Conservation (phyloP, 495 filamentous ascomycete genomes). For the Trichocladium antarcticum region DNA sequence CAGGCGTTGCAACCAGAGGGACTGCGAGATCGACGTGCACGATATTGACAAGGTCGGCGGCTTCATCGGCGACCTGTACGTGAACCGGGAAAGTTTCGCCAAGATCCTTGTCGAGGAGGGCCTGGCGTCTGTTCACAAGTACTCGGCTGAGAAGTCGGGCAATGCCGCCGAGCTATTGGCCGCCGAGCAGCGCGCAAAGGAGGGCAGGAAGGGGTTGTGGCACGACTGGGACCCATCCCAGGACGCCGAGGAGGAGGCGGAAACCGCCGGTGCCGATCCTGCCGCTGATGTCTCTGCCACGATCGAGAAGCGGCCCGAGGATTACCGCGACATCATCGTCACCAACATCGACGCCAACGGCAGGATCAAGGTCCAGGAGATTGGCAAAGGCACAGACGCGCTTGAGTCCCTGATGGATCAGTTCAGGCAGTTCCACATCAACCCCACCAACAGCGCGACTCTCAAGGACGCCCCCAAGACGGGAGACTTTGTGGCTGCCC, state of each 20-base stretch:
- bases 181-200: constrained; percentile 80
- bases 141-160: constrained; percentile 91
- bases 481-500: constrained; percentile 80
- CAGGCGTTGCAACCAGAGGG: constrained; percentile 79
- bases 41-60: constrained; percentile 92
- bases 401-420: constrained; percentile 76
- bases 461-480: constrained; percentile 73
- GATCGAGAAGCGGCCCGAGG: constrained; percentile 52
- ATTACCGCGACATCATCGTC: constrained; percentile 87
- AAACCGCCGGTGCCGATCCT: constrained; percentile 41
- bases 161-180: constrained; percentile 77
- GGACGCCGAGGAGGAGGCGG: constrained; percentile 49
- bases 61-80: constrained; percentile 89
- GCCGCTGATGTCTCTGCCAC: constrained; percentile 32
- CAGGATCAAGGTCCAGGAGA: constrained; percentile 75
- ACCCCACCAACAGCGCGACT: constrained; percentile 55
- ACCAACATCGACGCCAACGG: constrained; percentile 72
- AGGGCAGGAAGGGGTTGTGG: constrained; percentile 79
- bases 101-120: constrained; percentile 92
- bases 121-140: constrained; percentile 77
- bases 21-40: constrained; percentile 92
- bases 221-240: constrained; percentile 83
- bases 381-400: constrained; percentile 69
- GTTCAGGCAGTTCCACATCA: constrained; percentile 79
- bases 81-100: constrained; percentile 93